Percentiles rank a stretch among this genome's conserved stretches.
phyloP scores from a whole-genome alignment of 805 yeast genomes.

The Starmera caribaea region DNA sequence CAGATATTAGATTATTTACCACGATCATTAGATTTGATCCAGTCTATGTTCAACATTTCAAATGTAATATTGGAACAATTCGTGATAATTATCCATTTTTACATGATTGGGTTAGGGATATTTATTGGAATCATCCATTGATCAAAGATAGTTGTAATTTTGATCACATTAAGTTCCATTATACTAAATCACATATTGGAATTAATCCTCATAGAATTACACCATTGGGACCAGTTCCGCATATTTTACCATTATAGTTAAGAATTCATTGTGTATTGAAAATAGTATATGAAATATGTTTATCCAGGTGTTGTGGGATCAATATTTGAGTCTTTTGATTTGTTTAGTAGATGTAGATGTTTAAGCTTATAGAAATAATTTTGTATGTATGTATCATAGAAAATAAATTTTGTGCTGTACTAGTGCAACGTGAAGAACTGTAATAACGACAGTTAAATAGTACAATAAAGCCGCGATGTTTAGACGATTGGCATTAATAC shows the following conservation, averaged over 20 bases:
- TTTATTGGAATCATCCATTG: constrained; percentile 72
- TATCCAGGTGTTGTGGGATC: too few relatives aligned
- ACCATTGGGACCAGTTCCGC: constrained; percentile 81
- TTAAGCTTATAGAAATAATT: too few relatives aligned
- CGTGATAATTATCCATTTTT: constrained; percentile 70
- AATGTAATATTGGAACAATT: constrained; percentile 78
- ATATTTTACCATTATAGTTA: constrained; percentile 40
- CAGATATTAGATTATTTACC: constrained; percentile 79
- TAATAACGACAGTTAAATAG: too few relatives aligned
- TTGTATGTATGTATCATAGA: too few relatives aligned
- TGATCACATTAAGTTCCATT: constrained; percentile 85
- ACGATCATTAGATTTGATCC: constrained; percentile 89
- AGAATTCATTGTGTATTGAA: background rate
- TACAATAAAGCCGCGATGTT: too few relatives aligned
- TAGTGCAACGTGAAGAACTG: too few relatives aligned
- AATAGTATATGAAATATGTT: too few relatives aligned
- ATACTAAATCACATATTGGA: constrained; percentile 73
- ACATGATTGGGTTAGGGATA: constrained; percentile 69
- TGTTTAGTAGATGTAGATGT: too few relatives aligned
- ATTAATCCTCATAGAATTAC: constrained; percentile 81
- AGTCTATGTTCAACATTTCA: constrained; percentile 91
- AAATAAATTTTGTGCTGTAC: too few relatives aligned
- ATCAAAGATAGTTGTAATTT: constrained; percentile 76
- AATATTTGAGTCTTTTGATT: too few relatives aligned
- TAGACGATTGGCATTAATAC: too few relatives aligned